Conservation (phyloP, 345 rosid species). For the Noccaea bulbosa region DNA sequence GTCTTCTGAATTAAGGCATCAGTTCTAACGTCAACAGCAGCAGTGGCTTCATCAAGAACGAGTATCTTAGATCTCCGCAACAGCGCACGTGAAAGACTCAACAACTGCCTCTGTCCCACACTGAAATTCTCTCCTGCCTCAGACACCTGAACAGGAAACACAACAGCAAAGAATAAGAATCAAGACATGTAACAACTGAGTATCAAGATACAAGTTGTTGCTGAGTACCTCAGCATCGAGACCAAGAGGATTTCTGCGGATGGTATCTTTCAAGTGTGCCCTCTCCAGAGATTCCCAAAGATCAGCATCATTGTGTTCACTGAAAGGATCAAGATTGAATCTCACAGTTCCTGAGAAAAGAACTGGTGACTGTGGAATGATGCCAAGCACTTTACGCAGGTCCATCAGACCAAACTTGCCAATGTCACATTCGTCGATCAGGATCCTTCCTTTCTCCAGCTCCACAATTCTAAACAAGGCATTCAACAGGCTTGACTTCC, state of each 20-base stretch:
- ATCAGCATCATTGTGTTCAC: slow-evolving; percentile 74
- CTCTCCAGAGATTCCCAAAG: slow-evolving; percentile 56
- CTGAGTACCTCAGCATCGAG: slow-evolving; percentile 51
- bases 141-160: slow-evolving; percentile 53
- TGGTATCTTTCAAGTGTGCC: slow-evolving; percentile 43
- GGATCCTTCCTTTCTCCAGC: slow-evolving; percentile 71
- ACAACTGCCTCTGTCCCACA: slow-evolving; percentile 90
- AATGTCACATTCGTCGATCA: slow-evolving; percentile 79
- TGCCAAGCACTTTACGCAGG: slow-evolving; percentile 74
- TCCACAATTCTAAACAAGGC: slow-evolving; percentile 84
- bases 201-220: slow-evolving; percentile 53
- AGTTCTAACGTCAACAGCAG: slow-evolving; percentile 84
- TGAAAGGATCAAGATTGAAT: slow-evolving; percentile 77
- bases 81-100: slow-evolving; percentile 78
- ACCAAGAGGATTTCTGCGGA: slow-evolving; percentile 45
- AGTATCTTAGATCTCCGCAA: slow-evolving; percentile 69
- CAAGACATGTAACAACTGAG: slow-evolving; percentile 44
- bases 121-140: slow-evolving; percentile 96
- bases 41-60: slow-evolving; percentile 88
- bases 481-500: slow-evolving; percentile 86
- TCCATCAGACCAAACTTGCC: slow-evolving; percentile 75
- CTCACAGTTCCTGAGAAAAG: slow-evolving; percentile 88
- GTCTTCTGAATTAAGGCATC: slow-evolving; percentile 79
- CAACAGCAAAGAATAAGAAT: slow-evolving; percentile 14
- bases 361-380: slow-evolving; percentile 88